phyloP scores from a whole-genome alignment of 2,329 filamentous ascomycete genomes.

The Fusarium bulbicola region DNA sequence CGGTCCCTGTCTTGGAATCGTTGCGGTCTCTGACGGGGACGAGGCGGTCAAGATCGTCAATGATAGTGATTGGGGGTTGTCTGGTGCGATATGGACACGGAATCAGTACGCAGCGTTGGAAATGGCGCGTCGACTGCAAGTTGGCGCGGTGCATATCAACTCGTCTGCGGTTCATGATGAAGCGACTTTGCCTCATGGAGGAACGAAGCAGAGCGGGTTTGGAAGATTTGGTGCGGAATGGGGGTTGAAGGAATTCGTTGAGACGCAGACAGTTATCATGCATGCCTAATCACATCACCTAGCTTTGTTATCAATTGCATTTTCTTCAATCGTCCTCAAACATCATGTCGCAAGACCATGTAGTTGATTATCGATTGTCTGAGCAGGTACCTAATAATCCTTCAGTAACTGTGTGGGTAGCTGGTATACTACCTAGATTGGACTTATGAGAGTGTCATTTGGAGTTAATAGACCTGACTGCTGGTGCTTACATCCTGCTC shows the following conservation, averaged over 20 bases:
- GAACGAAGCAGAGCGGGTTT: not conserved
- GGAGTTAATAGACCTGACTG: not conserved
- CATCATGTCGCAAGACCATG: accelerated
- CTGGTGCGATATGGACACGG: not conserved
- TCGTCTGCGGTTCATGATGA: not conserved
- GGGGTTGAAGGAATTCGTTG: not conserved
- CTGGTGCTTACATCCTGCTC: no score
- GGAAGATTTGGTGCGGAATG: not conserved
- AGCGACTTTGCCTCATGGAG: not conserved
- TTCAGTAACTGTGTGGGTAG: not conserved
- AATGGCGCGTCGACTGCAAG: not conserved
- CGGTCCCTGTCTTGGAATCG: not conserved
- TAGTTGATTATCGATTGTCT: accelerated
- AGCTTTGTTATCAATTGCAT: no score
- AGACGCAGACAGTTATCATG: not conserved
- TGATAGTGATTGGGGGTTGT: not conserved
- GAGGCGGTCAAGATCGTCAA: not conserved
- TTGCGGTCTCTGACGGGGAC: not conserved
- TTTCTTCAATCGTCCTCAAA: accelerated
- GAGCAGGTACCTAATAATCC: not conserved
- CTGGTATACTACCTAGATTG: not conserved
- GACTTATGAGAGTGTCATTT: not conserved
- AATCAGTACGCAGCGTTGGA: not conserved
- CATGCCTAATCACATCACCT: not conserved
- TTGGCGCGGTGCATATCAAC: not conserved